A percentile compares a stretch with the other conserved stretches of the same genome.
These are phyloP conservation scores for Geotrichum australiense DNA, from an alignment of 1,139 yeast genomes.

Conservation along the genomic window DNA sequence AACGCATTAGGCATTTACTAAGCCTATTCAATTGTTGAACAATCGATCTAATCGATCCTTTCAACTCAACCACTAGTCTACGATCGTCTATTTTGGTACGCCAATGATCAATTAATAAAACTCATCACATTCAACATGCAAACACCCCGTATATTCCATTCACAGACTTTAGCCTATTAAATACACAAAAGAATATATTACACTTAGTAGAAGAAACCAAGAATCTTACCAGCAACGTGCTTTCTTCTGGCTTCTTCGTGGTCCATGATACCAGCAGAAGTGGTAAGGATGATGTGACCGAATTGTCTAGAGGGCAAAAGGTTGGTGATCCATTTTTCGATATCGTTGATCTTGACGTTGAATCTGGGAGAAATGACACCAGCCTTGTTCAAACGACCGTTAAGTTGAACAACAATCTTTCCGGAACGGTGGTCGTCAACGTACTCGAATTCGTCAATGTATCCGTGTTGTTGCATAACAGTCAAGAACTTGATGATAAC, in stretches of 20 bases:
- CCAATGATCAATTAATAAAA: too few species aligned
- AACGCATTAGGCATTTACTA: too few species aligned
- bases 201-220: slow-evolving; percentile 85
- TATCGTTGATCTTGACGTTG: slow-evolving; percentile 87
- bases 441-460: slow-evolving; percentile 98
- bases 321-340: slow-evolving; percentile 97
- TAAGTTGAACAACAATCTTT: slow-evolving; percentile 91
- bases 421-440: slow-evolving; percentile 99
- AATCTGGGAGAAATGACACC: slow-evolving; percentile 98
- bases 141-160: too few species aligned
- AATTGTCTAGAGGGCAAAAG: slow-evolving; percentile 98
- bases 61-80: too few species aligned
- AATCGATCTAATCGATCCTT: too few species aligned
- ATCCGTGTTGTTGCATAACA: slow-evolving; percentile 98
- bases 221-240: slow-evolving; percentile 97
- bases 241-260: slow-evolving; percentile 99
- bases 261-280: slow-evolving; percentile 99
- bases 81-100: too few species aligned
- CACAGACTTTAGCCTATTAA: too few species aligned
- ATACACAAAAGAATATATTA: slow-evolving; percentile 9
- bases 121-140: too few species aligned
- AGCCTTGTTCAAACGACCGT: slow-evolving; percentile 97
- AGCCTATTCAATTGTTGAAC: too few species aligned
- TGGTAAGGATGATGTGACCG: slow-evolving; percentile 94
- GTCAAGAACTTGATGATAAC: slow-evolving; percentile 94